Conservation (phyloP, 106 monocot species). For the Alisma plantagoaquatica region DNA sequence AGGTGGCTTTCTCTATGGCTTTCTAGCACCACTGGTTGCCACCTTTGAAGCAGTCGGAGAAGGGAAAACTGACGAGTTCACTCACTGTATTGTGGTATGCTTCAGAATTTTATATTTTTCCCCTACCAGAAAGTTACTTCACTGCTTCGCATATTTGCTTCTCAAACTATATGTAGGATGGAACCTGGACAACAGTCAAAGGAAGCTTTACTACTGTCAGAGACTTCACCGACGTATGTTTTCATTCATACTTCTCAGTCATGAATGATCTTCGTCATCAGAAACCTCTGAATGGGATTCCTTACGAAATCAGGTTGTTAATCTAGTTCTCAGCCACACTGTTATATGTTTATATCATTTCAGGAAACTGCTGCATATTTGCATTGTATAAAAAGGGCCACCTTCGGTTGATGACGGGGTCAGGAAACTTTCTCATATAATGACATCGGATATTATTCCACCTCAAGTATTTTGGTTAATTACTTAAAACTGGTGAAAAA, state of each 20-base stretch:
- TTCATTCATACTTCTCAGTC: slow-evolving; percentile 84
- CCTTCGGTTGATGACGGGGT: too few species aligned
- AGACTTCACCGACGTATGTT: slow-evolving; percentile 75
- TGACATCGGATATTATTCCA: too few species aligned
- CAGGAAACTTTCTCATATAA: too few species aligned
- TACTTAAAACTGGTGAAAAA: too few species aligned
- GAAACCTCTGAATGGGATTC: slow-evolving; percentile 41
- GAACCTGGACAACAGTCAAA: slow-evolving; percentile 81
- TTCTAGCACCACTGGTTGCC: slow-evolving; percentile 68
- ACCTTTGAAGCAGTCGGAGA: slow-evolving; percentile 94
- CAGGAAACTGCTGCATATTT: background rate
- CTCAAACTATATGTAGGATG: slow-evolving; percentile 62
- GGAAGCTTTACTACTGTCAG: slow-evolving; percentile 75
- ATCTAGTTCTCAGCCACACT: background rate
- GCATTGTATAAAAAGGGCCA: too few species aligned
- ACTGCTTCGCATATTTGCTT: background rate
- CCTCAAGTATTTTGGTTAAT: too few species aligned
- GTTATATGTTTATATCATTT: background rate
- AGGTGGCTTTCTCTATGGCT: slow-evolving; percentile 59
- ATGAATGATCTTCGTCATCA: slow-evolving; percentile 71
- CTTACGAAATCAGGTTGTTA: slow-evolving; percentile 91
- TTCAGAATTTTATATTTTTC: background rate
- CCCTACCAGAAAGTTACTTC: background rate
- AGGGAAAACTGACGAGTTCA: slow-evolving; percentile 51
- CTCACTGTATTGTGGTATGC: slow-evolving; percentile 70